phyloP scores from a whole-genome alignment of 768 basidiomycete genomes.

The Pleurotus eryngii region DNA sequence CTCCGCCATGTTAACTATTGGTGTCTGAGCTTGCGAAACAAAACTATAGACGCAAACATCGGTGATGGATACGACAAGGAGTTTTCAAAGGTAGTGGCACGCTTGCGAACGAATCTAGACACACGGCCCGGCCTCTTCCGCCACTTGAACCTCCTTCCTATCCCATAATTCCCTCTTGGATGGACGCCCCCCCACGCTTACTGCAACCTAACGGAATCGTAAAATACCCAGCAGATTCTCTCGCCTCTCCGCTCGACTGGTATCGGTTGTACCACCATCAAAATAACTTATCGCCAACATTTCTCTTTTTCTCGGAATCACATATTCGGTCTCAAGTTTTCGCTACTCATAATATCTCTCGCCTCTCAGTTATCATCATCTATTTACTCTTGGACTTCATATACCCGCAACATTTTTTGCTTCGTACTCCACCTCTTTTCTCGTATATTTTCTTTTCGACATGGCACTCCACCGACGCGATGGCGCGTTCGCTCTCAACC shows the following conservation, averaged over 20 bases:
- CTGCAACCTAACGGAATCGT: background rate
- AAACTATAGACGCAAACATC: background rate
- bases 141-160: background rate
- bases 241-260: background rate
- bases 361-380: constrained; percentile 7
- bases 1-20: background rate
- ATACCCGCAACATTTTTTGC: constrained; percentile 5
- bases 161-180: too few species aligned
- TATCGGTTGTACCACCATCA: constrained; percentile 2
- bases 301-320: background rate
- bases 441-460: background rate
- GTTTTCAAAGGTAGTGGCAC: constrained; percentile 1
- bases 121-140: constrained; percentile 5
- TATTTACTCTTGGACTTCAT: constrained; percentile 5
- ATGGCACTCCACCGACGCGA: background rate
- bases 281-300: background rate
- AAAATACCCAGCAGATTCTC: constrained; percentile 4
- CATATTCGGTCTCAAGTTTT: background rate
- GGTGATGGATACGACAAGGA: background rate
- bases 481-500: background rate
- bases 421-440: background rate
- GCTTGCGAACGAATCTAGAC: constrained; percentile 3
- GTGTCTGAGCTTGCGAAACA: background rate
- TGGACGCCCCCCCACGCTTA: too few species aligned
- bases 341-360: constrained; percentile 2